phyloP scores from a whole-genome alignment of 371 early-diverging fungal genomes.

The Mucor piriformis region DNA sequence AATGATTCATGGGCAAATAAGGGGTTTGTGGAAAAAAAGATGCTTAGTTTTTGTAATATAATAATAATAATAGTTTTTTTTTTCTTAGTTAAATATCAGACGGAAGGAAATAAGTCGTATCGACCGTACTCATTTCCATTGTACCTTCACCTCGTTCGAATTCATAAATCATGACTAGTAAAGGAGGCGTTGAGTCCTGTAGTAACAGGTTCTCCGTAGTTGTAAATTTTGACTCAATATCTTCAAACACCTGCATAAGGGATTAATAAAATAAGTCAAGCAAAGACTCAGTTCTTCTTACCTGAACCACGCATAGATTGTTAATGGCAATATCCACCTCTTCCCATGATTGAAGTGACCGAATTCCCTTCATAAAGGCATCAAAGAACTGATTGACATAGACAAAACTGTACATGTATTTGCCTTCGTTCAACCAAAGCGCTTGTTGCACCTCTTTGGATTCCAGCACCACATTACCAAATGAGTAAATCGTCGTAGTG shows the following conservation, averaged over 20 bases:
- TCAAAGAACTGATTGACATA: constrained; percentile 65
- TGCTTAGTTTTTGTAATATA: not conserved
- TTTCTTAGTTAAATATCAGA: not conserved
- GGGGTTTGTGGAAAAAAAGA: not conserved
- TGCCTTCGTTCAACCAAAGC: constrained; percentile 42
- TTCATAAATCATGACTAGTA: constrained; percentile 55
- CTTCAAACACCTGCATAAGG: constrained; percentile 49
- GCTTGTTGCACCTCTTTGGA: constrained; percentile 61
- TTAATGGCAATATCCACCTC: constrained; percentile 58
- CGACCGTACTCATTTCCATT: constrained; percentile 32
- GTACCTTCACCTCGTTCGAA: constrained; percentile 57
- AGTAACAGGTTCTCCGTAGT: not conserved
- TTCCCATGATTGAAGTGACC: constrained; percentile 49
- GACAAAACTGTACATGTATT: constrained; percentile 58
- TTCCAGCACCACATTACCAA: constrained; percentile 64
- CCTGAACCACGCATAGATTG: constrained; percentile 59
- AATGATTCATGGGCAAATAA: not conserved
- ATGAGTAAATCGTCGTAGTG: constrained; percentile 66
- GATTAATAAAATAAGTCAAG: not conserved
- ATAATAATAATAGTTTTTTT: not conserved
- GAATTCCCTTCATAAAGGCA: constrained; percentile 57
- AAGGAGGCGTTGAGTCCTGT: constrained; percentile 16
- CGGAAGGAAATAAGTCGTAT: not conserved
- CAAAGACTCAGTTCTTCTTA: constrained; percentile 8
- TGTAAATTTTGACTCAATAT: constrained; percentile 42